phyloP scores from a whole-genome alignment of 2,329 filamentous ascomycete genomes.

The Elsinoe fawcettii region DNA sequence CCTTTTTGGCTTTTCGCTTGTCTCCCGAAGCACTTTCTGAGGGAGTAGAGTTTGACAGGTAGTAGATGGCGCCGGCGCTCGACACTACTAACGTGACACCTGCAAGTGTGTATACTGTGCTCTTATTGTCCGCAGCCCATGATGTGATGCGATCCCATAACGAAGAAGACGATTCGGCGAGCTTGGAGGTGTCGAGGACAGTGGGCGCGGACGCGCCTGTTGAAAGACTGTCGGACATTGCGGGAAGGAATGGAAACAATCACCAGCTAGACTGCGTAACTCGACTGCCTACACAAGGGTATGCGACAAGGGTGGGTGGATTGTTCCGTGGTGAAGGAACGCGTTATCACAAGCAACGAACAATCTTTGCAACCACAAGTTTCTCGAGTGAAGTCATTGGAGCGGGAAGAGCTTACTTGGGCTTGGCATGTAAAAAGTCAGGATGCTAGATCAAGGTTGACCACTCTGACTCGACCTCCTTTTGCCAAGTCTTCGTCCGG shows the following conservation, averaged over 20 bases:
- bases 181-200: slow-evolving; percentile 17
- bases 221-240: slow-evolving; percentile 13
- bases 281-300: too few relatives aligned
- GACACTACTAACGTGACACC: slow-evolving; percentile 88
- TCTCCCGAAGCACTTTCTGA: slow-evolving; percentile 32
- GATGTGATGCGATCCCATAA: slow-evolving; percentile 83
- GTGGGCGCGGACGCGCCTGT: slow-evolving; percentile 16
- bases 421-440: background rate
- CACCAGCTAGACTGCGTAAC: background rate
- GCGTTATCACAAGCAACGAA: background rate
- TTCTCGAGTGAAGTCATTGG: slow-evolving; percentile 13
- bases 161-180: slow-evolving; percentile 51
- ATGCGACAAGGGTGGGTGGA: background rate
- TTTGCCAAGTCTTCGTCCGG: background rate
- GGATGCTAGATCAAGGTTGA: background rate
- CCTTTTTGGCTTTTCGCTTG: slow-evolving; percentile 81
- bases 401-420: slow-evolving; percentile 5
- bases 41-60: slow-evolving; percentile 52
- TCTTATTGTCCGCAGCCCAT: slow-evolving; percentile 95
- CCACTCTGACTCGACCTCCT: background rate
- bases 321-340: background rate
- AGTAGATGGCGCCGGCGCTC: slow-evolving; percentile 87
- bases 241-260: background rate
- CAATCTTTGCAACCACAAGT: slow-evolving; percentile 4
- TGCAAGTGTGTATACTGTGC: slow-evolving; percentile 89